phyloP scores from a whole-genome alignment of 331 rosid species.

The Quercus phellos region DNA sequence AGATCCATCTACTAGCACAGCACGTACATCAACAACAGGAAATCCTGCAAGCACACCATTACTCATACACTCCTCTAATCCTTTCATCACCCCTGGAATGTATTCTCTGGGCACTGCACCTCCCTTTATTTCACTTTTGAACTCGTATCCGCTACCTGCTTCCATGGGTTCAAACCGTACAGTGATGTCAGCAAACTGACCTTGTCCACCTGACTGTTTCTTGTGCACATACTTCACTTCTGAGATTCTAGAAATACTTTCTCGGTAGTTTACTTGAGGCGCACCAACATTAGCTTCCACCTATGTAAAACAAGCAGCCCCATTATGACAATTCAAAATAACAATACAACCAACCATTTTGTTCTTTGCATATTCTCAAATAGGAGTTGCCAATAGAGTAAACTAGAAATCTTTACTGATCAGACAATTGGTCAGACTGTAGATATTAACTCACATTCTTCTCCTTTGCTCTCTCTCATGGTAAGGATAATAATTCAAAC shows the following conservation, averaged over 20 bases:
- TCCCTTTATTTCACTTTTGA: constrained; percentile 98
- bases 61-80: constrained; percentile 94
- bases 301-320: constrained; percentile 36
- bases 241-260: constrained; percentile 71
- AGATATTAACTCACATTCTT: neutral
- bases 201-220: constrained; percentile 97
- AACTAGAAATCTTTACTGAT: too few species aligned
- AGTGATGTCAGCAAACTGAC: constrained; percentile 92
- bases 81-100: constrained; percentile 95
- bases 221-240: constrained; percentile 89
- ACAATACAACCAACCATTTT: neutral
- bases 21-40: constrained; percentile 93
- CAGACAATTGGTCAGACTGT: too few species aligned
- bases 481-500: neutral
- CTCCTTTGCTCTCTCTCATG: neutral
- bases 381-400: neutral
- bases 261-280: constrained; percentile 96
- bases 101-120: constrained; percentile 91
- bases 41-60: constrained; percentile 94
- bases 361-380: neutral
- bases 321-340: neutral
- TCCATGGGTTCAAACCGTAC: constrained; percentile 92
- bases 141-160: constrained; percentile 82
- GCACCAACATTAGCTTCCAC: constrained; percentile 98
- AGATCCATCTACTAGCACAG: constrained; percentile 80